phyloP scores from a whole-genome alignment of 2,329 filamentous ascomycete species.

The Cladosporium sp. region DNA sequence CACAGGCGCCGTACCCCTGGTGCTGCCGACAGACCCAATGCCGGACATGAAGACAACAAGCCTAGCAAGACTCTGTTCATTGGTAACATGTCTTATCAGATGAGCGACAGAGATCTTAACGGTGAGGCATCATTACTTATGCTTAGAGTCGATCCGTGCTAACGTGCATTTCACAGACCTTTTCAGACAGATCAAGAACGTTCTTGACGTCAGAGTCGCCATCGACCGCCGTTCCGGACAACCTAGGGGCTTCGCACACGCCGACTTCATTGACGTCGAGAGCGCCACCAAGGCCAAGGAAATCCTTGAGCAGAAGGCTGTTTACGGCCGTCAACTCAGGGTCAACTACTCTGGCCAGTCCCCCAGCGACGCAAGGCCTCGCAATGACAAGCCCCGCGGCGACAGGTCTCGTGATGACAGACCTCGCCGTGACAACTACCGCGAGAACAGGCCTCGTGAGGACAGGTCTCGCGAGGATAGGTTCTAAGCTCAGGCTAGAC shows the following conservation, averaged over 20 bases:
- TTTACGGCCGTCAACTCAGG: constrained; percentile 64
- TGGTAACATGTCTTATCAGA: constrained; percentile 81
- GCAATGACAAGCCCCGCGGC: neutral
- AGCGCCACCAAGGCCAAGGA: constrained; percentile 60
- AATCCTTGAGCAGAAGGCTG: constrained; percentile 50
- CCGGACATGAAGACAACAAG: constrained; percentile 15
- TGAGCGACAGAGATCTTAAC: constrained; percentile 78
- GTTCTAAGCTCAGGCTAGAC: no score
- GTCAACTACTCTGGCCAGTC: constrained; percentile 55
- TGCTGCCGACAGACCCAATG: neutral
- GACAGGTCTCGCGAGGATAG: no score
- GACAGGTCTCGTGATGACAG: neutral
- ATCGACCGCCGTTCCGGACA: constrained; percentile 77
- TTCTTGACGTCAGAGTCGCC: constrained; percentile 73
- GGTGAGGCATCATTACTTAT: constrained; percentile 18
- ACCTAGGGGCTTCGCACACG: constrained; percentile 79
- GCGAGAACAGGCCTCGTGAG: no score
- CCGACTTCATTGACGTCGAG: constrained; percentile 68
- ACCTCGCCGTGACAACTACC: no score
- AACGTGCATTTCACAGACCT: constrained; percentile 43
- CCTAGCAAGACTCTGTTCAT: constrained; percentile 71
- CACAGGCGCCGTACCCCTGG: constrained; percentile 33
- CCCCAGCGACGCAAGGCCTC: neutral
- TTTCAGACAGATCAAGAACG: constrained; percentile 66
- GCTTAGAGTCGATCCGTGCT: neutral